Conservation (phyloP, 1,139 yeast genomes). For the Yamadazyma triangularis region DNA sequence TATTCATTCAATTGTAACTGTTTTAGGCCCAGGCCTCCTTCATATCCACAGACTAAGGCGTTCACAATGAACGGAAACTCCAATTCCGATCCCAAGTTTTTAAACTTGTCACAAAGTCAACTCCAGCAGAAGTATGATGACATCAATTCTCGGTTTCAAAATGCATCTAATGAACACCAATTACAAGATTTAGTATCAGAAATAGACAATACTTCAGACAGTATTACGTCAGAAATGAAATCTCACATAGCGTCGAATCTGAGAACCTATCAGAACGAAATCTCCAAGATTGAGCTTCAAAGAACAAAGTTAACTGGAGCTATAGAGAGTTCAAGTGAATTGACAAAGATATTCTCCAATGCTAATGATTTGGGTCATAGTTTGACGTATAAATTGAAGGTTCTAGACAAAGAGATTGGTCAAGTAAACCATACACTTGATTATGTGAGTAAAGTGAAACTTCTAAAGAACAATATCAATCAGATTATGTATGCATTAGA, state of each 20-base stretch:
- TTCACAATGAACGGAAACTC: too few species aligned
- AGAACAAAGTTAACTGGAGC: conserved; percentile 36
- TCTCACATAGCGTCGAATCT: conserved; percentile 23
- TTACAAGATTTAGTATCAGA: conserved; percentile 5
- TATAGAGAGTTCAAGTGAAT: conserved; percentile 37
- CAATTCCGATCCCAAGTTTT: background rate
- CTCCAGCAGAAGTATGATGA: background rate
- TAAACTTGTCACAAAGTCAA: background rate
- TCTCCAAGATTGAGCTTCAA: conserved; percentile 32
- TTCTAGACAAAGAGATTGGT: conserved; percentile 66
- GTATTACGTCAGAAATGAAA: conserved; percentile 22
- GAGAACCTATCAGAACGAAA: conserved; percentile 32
- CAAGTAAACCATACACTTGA: conserved; percentile 61
- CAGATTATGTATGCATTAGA: conserved; percentile 69
- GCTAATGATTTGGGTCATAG: conserved; percentile 65
- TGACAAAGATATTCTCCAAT: conserved; percentile 47
- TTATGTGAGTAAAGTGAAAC: conserved; percentile 63
- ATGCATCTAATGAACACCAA: conserved; percentile 11
- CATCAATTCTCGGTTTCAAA: conserved; percentile 4
- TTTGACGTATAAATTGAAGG: conserved; percentile 64
- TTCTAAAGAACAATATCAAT: conserved; percentile 57
- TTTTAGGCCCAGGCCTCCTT: too few species aligned
- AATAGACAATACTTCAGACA: conserved; percentile 7
- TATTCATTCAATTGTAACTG: too few species aligned
- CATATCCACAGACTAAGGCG: too few species aligned